Evolutionary conservation across 1,284 basidiomycete genomes (phyloP).

Genomic region (Fomitopsis palustris): DNA sequence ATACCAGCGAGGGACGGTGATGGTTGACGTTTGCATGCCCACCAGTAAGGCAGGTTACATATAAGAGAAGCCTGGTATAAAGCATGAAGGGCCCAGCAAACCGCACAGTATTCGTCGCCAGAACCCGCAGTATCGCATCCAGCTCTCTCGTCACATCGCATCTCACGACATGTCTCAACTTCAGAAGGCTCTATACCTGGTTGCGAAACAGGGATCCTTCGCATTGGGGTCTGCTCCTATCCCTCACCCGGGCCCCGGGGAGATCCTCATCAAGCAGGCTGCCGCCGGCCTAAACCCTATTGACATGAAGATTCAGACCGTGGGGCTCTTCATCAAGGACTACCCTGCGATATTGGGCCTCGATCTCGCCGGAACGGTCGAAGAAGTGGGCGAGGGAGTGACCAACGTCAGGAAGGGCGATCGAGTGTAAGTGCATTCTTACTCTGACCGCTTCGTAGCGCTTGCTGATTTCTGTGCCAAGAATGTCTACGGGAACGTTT

Average conservation of each 20-base stretch:
- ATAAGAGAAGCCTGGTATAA: too few species aligned
- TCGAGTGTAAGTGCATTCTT: slow-evolving; percentile 9
- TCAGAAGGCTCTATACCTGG: slow-evolving; percentile 20
- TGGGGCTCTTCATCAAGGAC: slow-evolving; percentile 16
- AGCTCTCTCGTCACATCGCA: neutral
- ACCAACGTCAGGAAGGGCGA: slow-evolving; percentile 11
- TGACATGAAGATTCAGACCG: slow-evolving; percentile 40
- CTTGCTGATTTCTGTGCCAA: neutral
- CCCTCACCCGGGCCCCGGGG: slow-evolving; percentile 35
- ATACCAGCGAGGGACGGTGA: too few species aligned
- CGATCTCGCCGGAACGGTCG: slow-evolving; percentile 18
- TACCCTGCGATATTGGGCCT: slow-evolving; percentile 20
- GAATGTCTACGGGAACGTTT: neutral
- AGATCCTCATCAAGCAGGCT: slow-evolving; percentile 43
- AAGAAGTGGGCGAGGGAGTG: slow-evolving; percentile 15
- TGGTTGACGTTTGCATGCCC: too few species aligned
- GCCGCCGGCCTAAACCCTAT: slow-evolving; percentile 43
- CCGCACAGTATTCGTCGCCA: too few species aligned
- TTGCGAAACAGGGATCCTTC: slow-evolving; percentile 13
- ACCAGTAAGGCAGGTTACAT: too few species aligned
- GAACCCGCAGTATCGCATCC: too few species aligned
- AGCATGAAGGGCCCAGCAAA: too few species aligned
- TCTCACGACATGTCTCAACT: neutral
- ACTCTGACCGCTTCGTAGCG: too few species aligned
- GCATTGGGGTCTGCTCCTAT: slow-evolving; percentile 23